phyloP scores from a whole-genome alignment of 1,139 yeast species.

The Geotrichum klebahnii region DNA sequence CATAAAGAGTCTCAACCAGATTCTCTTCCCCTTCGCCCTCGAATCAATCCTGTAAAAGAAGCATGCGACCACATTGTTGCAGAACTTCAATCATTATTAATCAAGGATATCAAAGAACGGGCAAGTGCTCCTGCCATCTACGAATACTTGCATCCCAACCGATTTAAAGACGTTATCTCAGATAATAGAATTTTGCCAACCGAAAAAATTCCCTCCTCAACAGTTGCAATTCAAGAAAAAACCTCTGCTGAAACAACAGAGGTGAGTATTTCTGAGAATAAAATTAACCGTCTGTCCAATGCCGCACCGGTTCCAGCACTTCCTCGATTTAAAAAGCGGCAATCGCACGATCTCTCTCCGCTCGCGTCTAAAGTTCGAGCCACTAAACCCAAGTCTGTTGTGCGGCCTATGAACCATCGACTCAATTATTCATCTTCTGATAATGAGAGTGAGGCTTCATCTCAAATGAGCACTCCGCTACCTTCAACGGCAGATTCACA shows the following conservation, averaged over 20 bases:
- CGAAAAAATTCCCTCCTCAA: conserved; percentile 20
- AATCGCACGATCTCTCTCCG: conserved; percentile 14
- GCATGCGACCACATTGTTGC: conserved; percentile 57
- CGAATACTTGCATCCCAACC: conserved; percentile 56
- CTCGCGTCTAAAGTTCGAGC: conserved; percentile 24
- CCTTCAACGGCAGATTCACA: conserved; percentile 28
- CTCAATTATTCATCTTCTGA: conserved; percentile 54
- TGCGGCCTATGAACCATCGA: conserved; percentile 68
- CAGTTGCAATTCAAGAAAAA: conserved; percentile 24
- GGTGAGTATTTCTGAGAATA: conserved; percentile 29
- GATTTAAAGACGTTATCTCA: conserved; percentile 49
- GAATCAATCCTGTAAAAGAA: conserved; percentile 44
- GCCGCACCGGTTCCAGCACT: conserved; percentile 34
- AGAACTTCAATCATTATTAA: conserved; percentile 60
- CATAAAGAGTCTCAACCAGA: background rate
- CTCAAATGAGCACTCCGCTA: conserved; percentile 32
- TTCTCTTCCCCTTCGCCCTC: background rate
- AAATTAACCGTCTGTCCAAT: background rate
- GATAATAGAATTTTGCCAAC: conserved; percentile 14
- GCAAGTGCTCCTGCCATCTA: conserved; percentile 68
- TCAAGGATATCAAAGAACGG: conserved; percentile 72
- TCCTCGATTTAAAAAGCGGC: conserved; percentile 51
- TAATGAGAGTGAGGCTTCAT: conserved; percentile 46
- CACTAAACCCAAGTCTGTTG: conserved; percentile 27
- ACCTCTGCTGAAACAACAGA: conserved; percentile 26